Percentiles rank a stretch among this genome's conserved stretches.
Evolutionary conservation across 768 basidiomycete genomes (phyloP).

Genomic region (Leccinum sublutescens): DNA sequence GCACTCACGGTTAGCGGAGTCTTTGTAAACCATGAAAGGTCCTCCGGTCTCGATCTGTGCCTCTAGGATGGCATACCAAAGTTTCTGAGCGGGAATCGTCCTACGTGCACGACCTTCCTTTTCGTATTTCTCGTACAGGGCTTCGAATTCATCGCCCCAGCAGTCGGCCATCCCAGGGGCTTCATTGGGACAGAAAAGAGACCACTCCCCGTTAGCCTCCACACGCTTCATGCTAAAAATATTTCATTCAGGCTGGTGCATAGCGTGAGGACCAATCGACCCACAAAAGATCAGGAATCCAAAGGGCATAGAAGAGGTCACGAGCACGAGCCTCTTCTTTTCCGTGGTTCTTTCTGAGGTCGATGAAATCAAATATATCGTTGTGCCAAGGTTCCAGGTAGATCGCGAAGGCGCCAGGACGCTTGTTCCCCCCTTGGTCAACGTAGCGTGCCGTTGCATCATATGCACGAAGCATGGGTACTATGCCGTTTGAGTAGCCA

Average conservation of each 20-base stretch:
- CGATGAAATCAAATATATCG: conserved; percentile 96
- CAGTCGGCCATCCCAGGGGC: conserved; percentile 89
- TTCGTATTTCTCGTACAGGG: conserved; percentile 84
- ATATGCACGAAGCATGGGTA: conserved; percentile 97
- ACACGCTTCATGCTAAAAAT: conserved; percentile 89
- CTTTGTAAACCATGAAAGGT: conserved; percentile 99
- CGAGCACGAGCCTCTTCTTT: conserved; percentile 97
- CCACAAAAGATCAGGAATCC: conserved; percentile 96
- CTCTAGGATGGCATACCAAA: conserved; percentile 97
- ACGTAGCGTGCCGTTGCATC: conserved; percentile 98
- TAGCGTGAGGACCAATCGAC: conserved; percentile 23
- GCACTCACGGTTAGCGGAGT: conserved; percentile 81
- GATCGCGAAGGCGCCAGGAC: conserved; percentile 97
- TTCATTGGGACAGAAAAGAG: conserved; percentile 97
- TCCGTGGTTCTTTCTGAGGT: conserved; percentile 97
- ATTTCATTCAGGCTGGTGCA: not conserved
- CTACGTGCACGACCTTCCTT: conserved; percentile 83
- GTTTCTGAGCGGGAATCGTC: conserved; percentile 89
- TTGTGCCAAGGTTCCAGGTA: conserved; percentile 99
- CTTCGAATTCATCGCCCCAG: conserved; percentile 87
- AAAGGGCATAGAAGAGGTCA: conserved; percentile 96
- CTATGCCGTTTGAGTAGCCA: conserved; percentile 98
- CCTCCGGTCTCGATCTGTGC: conserved; percentile 97
- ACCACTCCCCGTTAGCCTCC: conserved; percentile 86
- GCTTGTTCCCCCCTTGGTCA: conserved; percentile 98